Percentiles rank a stretch among this genome's conserved stretches.
Evolutionary conservation across 495 filamentous ascomycete genomes (phyloP).

Genomic region (Hypoxylon crocopeplum): DNA sequence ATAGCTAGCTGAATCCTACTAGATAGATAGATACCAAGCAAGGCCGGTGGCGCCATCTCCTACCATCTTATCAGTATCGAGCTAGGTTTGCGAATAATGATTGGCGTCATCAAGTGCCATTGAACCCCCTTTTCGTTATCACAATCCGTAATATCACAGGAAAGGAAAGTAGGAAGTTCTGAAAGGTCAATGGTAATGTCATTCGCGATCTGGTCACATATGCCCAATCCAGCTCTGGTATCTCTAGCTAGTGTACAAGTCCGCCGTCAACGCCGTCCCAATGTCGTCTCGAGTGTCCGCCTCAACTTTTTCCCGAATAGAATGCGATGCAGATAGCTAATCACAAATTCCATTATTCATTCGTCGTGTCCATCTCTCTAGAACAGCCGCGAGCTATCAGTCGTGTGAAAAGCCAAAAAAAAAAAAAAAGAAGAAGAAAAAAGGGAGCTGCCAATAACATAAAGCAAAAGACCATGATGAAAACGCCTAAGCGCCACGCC

Average conservation of each 20-base stretch:
- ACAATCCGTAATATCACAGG: too few species aligned
- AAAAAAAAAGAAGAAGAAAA: constrained; percentile 11
- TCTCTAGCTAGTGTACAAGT: constrained; percentile 33
- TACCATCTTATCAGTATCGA: neutral
- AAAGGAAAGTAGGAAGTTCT: neutral
- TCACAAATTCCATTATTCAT: constrained; percentile 36
- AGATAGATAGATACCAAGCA: too few species aligned
- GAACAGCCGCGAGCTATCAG: constrained; percentile 7
- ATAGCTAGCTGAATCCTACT: neutral
- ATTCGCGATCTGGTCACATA: constrained; percentile 27
- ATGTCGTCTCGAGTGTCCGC: constrained; percentile 27
- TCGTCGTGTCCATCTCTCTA: constrained; percentile 42
- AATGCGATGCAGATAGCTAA: constrained; percentile 23
- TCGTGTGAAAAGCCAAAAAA: constrained; percentile 15
- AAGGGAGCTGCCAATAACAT: neutral
- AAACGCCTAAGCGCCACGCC: constrained; percentile 39
- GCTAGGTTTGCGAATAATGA: neutral
- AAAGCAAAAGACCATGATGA: constrained; percentile 23
- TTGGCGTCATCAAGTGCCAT: neutral
- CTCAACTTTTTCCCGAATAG: constrained; percentile 23
- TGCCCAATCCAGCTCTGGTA: constrained; percentile 31
- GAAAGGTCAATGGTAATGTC: constrained; percentile 19
- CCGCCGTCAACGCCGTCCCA: constrained; percentile 34
- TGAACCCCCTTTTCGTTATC: neutral
- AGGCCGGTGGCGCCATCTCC: neutral